These are phyloP conservation scores for Leptographium radiaticola DNA, from an alignment of 2,329 filamentous ascomycete genomes.

Conservation along the genomic window DNA sequence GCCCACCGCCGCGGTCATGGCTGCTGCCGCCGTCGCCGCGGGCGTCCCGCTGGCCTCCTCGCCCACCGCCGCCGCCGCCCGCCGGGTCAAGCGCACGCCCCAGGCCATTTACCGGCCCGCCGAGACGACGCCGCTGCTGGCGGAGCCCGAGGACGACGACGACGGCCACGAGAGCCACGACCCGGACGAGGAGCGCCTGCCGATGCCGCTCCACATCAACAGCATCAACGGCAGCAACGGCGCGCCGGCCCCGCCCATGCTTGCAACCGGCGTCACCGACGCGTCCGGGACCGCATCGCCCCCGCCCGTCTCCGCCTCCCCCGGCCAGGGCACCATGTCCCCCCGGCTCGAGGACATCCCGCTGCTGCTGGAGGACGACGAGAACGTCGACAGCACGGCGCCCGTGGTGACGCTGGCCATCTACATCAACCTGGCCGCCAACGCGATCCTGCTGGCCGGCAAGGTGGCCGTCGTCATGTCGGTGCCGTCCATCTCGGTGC, in stretches of 20 bases:
- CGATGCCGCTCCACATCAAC: conserved; percentile 4
- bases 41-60: neutral
- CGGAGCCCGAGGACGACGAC: conserved; percentile 27
- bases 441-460: conserved; percentile 57
- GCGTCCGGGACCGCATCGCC: neutral
- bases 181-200: conserved; percentile 27
- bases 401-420: conserved; percentile 77
- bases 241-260: neutral
- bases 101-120: conserved; percentile 73
- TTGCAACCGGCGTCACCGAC: conserved; percentile 9
- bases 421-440: conserved; percentile 72
- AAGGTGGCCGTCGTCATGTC: conserved; percentile 68
- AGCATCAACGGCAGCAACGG: neutral
- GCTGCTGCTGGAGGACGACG: conserved; percentile 50
- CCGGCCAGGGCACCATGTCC: conserved; percentile 19
- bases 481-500: conserved; percentile 68
- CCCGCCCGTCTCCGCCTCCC: neutral
- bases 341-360: conserved; percentile 41
- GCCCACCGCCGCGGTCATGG: conserved; percentile 14
- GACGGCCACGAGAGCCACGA: conserved; percentile 25
- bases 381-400: conserved; percentile 56
- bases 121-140: conserved; percentile 54
- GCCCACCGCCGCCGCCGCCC: conserved; percentile 13
- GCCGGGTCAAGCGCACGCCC: conserved; percentile 63
- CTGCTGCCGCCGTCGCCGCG: neutral